Evolutionary conservation across 116 monocot genomes (phyloP), one percentile per base, ranked within the genome.

Genomic region (Phalaenopsis hybrid): DNA sequence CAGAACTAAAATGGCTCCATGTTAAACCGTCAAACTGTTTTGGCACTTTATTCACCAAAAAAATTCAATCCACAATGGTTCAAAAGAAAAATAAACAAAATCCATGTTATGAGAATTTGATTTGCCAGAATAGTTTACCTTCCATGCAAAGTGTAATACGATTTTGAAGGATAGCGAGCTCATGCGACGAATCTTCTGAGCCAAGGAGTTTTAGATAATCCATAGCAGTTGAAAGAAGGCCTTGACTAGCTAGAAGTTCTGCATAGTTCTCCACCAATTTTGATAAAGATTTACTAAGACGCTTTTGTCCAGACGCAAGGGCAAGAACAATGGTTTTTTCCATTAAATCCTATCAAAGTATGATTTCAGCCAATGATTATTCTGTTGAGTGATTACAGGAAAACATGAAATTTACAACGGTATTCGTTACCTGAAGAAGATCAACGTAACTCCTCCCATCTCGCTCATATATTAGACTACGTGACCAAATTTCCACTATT

Each of bases 401-500:
- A 10, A 77, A 75, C 44, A 44, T 17, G 75, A 44, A 75, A 44
- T 75, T 75, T 28, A 44, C 57, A 4, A 23, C 44, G 0, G 13
- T 63, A 76, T 57, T 57, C 6, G 74, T 57, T 79, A 99, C 99
- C 94, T 99, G 99, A 76, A 99, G 94, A 86, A 92, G 90, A 75
- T 99, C 99, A 82, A 94, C 92, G 84, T 91, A 95, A 49, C 88
- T 79, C 45, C 84, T 89, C 58, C 92, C 91, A 86, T 88, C 95
- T 81, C 78, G 81, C 78, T 90, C 91, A 78, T 84, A 82, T 49
- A 86, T 92, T 81, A 99, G 82, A 83, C 87, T 86, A 11, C 46
- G 83, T 63, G 99, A 95, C 99, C 99, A 99, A 81, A 95, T 99
- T 89, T 99, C 99, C 45, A 99, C 92, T 76, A 95, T 92, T 85